Evolutionary conservation across 352 stramenopile species (phyloP), one percentile per base, ranked within the genome.

Genomic region (Phytophthora litchii): DNA sequence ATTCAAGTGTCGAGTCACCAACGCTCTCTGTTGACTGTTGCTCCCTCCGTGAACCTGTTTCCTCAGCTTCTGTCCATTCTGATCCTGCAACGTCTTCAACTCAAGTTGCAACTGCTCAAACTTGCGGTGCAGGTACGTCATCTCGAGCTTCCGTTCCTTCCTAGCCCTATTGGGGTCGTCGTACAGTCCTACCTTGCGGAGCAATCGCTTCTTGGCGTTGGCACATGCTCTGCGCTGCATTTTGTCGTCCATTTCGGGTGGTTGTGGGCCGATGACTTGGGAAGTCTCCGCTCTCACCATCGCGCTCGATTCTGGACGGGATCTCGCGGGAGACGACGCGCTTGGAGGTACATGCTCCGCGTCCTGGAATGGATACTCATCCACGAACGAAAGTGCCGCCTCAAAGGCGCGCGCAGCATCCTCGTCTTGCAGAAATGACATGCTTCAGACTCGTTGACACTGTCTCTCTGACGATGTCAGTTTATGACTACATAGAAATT

Each of bases 141-240:
- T 68, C 51, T 80, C 68, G 12, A 78, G 60, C 34, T 67, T 72
- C 20, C 71, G 64, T 41, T 74, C 67, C 52, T 80, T 73, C n/a
- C 71, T 38, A 31, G 68, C 71, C 32, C 73, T 61, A 57, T 80
- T 80, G 34, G 71, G 54, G 27, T 75, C 60, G 47, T 69, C 54
- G 23, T 69, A 69, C 34, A 69, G 54, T 37, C 60, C 60, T 14
- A 40, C 40, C 41, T 69, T 64, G 40, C 60, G 60, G 35, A 69
- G 47, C 27, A 69, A 31, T 25, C 60, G 38, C 54, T 64, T 64
- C 40, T 69, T 69, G 46, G 60, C 54, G 16, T 69, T 69, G 19
- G 47, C 35, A 4, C 60, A 46, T 8, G 42, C 54, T 35, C 34
- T 27, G 5, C 44, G 53, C 46, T 59, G 60, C 38, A 50, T 44